Evolutionary conservation across 805 yeast genomes (phyloP), one percentile per base, ranked within the genome.

Genomic region (Candida koratica): DNA sequence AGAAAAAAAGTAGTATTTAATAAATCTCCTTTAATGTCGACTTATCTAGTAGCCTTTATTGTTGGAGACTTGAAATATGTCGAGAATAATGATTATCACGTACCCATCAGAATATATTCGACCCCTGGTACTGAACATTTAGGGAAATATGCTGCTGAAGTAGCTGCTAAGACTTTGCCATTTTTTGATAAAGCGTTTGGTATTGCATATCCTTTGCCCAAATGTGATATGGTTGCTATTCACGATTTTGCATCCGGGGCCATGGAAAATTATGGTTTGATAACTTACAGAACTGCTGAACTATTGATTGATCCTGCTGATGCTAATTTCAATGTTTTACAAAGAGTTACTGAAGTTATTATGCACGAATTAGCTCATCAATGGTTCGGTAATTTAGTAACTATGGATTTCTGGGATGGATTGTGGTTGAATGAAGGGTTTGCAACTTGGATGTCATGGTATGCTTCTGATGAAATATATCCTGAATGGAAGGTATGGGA

Each of bases 351-450:
- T 24, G 90, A 84, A 54, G 93, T 84, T 32, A 88, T 84, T 29
- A 85, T 81, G 65, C 95, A 84, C 64, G 95, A 84, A 64, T 72
- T 84, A 64, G 93, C 94, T 33, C 95, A 84, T 60, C 95, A 84
- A 67, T 84, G 95, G 95, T 84, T 84, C 52, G 95, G 95, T 55
- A 81, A 84, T 60, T 70, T 84, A 61, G 94, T 84, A 42, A 84
- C 95, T 37, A 84, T 84, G 94, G 89, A 84, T 53, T 84, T 86
- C 81, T 84, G 95, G 95, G 86, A 83, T 60, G 90, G 86, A 46
- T 72, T 84, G 52, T 84, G 93, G 90, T 73, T 84, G 50, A 84
- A 84, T 56, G 95, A 84, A 65, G 90, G 93, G 30, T 85, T 84
- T 49, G 95, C 95, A 32, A 84, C 94, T 36, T 84, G 90, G 86